Evolutionary conservation across 129 eudicot species (phyloP), one percentile per base, ranked within the genome.

Genomic region (Daucus carota): DNA sequence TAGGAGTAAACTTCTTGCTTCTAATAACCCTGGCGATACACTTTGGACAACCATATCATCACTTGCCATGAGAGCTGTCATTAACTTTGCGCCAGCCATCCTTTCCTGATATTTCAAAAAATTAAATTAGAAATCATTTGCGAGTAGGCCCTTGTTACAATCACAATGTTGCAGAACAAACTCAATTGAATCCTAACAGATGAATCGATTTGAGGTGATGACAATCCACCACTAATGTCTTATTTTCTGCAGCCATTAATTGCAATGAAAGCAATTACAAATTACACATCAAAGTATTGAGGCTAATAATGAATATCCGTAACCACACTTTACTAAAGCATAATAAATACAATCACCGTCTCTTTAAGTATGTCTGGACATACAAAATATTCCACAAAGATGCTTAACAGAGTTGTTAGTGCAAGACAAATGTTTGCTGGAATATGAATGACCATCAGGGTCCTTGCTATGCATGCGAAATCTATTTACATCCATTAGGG

Each of bases 41-140:
- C 91, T 87, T 79, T 83, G 81, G 33, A 90, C 79, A 33, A 88
- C 83, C 34, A 10, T 62, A 73, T 88, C 96, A 28, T 90, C 98
- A 66, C 91, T 84, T 65, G 92, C 97, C 97, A 93, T 90, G 14
- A 93, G 85, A 48, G 95, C 80, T 13, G 90, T 88, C 63, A 90
- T 77, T 76, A 93, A 76, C 84, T 85, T 93, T 68, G 91, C 96
- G 59, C 95, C 98, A 10, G 87, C 89, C 78, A 90, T 75, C 83
- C 81, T 83, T 78, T 90, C 98, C 98, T 93, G 81, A 32, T 43
- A 12, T 81, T 68, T 42, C 69, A 68, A 38, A 43, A 28, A 18
- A 71, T 42, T 2, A 36, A 36, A 36, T 36, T 36, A 36, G 5
- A 71, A 71, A 3, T 24, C 75, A 42, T 38, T 40, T 20, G 48